Evolutionary conservation across 2,329 filamentous ascomycete genomes (phyloP).

Genomic region (Hymenoscyphus infarciens): DNA sequence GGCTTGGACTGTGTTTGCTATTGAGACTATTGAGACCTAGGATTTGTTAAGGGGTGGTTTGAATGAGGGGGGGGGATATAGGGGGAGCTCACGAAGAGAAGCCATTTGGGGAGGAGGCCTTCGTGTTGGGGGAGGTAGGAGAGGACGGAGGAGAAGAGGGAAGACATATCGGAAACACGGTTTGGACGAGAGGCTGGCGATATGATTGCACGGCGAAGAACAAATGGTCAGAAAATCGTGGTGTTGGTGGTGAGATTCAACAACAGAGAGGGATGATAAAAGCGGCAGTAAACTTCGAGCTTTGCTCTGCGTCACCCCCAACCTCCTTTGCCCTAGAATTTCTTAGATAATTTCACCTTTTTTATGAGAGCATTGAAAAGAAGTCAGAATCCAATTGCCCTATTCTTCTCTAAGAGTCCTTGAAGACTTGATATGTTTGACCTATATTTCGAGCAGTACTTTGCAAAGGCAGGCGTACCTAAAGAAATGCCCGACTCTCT

Average conservation of each 20-base stretch:
- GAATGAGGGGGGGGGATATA: neutral
- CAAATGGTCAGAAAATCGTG: neutral
- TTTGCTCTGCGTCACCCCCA: too few species aligned
- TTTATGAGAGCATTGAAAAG: too few species aligned
- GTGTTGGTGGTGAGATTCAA: neutral
- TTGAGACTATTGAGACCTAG: conserved; percentile 77
- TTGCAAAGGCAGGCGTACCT: too few species aligned
- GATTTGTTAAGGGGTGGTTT: conserved; percentile 5
- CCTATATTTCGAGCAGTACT: too few species aligned
- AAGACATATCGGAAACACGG: conserved; percentile 14
- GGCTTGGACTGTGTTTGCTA: conserved; percentile 81
- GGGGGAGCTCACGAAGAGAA: conserved; percentile 52
- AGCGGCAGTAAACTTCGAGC: too few species aligned
- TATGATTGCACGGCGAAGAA: neutral
- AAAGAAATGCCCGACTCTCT: too few species aligned
- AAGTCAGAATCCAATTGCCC: too few species aligned
- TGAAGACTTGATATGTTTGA: too few species aligned
- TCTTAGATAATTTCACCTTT: too few species aligned
- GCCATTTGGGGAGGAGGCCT: conserved; percentile 61
- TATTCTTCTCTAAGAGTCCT: too few species aligned
- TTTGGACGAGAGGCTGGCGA: neutral
- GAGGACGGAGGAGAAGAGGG: conserved; percentile 21
- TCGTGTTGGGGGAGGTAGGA: conserved; percentile 33
- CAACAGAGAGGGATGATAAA: too few species aligned
- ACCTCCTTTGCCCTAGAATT: too few species aligned